Evolutionary conservation across 768 basidiomycete genomes (phyloP).

Genomic region (Kondoa subrosea): DNA sequence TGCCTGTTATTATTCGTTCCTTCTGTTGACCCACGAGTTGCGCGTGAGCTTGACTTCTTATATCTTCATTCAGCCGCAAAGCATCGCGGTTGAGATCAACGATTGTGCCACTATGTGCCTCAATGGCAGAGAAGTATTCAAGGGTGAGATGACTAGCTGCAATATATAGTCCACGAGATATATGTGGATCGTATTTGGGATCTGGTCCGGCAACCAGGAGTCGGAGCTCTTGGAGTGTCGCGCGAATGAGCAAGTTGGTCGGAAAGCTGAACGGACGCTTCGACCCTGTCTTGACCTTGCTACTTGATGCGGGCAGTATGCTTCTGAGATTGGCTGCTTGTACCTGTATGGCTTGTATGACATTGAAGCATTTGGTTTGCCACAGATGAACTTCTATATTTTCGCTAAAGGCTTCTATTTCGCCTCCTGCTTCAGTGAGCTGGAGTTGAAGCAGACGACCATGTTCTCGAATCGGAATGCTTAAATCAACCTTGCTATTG

Average conservation of each 20-base stretch:
- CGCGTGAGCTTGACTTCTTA: conserved; percentile 30
- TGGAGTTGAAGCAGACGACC: not conserved
- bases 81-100: conserved; percentile 21
- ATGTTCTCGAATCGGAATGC: not conserved
- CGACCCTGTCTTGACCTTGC: no score
- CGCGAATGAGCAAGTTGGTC: conserved; percentile 42
- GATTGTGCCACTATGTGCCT: conserved; percentile 14
- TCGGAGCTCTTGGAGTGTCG: conserved; percentile 48
- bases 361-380: conserved; percentile 45
- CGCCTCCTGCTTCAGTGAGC: conserved; percentile 24
- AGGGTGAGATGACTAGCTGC: conserved; percentile 42
- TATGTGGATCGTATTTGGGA: conserved; percentile 51
- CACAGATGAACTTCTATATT: conserved; percentile 48
- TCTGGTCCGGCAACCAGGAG: conserved; percentile 62
- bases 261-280: conserved; percentile 35
- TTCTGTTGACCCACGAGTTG: conserved; percentile 13
- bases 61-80: conserved; percentile 30
- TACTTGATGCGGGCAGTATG: no score
- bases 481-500: not conserved
- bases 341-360: conserved; percentile 38
- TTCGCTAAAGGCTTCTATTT: conserved; percentile 42
- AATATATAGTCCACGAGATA: conserved; percentile 53
- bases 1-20: conserved; percentile 14
- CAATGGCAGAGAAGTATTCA: conserved; percentile 40
- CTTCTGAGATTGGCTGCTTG: conserved; percentile 6